These are phyloP conservation scores for Gamarada debralockiae DNA, from an alignment of 495 filamentous ascomycete genomes.

Conservation along the genomic window DNA sequence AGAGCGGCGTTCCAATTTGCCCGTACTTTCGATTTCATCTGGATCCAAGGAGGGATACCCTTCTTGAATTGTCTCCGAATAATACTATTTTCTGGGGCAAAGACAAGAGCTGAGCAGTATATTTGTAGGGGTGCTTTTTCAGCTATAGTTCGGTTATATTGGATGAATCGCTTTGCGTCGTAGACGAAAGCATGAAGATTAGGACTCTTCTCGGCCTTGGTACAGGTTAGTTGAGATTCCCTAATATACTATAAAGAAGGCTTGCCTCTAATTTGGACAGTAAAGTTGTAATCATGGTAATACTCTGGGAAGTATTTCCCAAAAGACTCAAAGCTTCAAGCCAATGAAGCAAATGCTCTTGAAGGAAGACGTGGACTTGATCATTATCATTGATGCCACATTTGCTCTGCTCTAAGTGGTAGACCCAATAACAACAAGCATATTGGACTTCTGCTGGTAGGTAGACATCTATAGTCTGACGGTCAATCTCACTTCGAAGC, in stretches of 20 bases:
- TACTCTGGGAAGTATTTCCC: slow-evolving; percentile 26
- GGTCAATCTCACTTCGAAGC: slow-evolving; percentile 19
- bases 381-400: slow-evolving; percentile 19
- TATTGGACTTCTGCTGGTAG: slow-evolving; percentile 28
- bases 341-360: slow-evolving; percentile 42
- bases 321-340: slow-evolving; percentile 39
- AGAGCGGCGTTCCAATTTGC: slow-evolving; percentile 5
- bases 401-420: slow-evolving; percentile 37
- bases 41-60: slow-evolving; percentile 11
- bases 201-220: not conserved
- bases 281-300: slow-evolving; percentile 23
- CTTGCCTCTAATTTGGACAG: slow-evolving; percentile 17
- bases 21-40: slow-evolving; percentile 2
- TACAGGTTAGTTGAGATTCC: slow-evolving; percentile 1
- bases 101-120: slow-evolving; percentile 23
- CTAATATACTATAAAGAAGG: not conserved
- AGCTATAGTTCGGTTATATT: slow-evolving; percentile 9
- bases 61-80: slow-evolving; percentile 17
- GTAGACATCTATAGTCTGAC: slow-evolving; percentile 2
- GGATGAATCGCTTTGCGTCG: slow-evolving; percentile 23
- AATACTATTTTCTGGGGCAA: slow-evolving; percentile 19
- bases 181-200: slow-evolving; percentile 23
- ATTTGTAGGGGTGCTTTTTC: slow-evolving; percentile 27
- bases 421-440: too few relatives aligned
- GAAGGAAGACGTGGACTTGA: slow-evolving; percentile 32